A percentile compares a stretch with the other conserved stretches of the same genome.
Conservation (phyloP, 257 asterid species). For the Gentiana dahurica region DNA sequence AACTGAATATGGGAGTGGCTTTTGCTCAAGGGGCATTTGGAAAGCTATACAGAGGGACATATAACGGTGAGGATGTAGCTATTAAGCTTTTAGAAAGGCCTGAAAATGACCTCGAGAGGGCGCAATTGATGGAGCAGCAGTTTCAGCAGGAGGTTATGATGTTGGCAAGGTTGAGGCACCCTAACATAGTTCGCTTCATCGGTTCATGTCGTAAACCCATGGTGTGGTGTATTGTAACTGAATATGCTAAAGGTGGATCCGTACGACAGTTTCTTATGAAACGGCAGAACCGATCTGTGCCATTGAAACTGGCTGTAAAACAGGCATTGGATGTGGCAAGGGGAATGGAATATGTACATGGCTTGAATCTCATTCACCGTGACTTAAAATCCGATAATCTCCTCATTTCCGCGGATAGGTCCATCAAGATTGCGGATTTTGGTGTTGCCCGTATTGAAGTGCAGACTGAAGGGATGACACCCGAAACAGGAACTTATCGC, state of each 20-base stretch:
- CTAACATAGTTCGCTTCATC: conserved; percentile 87
- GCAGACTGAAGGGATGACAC: conserved; percentile 99
- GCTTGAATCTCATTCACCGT: conserved; percentile 77
- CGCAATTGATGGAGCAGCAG: conserved; percentile 91
- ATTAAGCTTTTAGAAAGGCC: conserved; percentile 94
- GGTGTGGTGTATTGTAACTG: conserved; percentile 99
- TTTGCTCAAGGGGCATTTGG: conserved; percentile 99
- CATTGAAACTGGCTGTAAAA: conserved; percentile 90
- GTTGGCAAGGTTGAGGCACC: conserved; percentile 82
- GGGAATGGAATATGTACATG: conserved; percentile 97
- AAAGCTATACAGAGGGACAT: conserved; percentile 82
- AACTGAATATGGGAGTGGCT: conserved; percentile 95
- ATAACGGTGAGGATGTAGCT: conserved; percentile 90
- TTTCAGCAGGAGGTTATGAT: conserved; percentile 99
- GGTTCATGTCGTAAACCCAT: conserved; percentile 94
- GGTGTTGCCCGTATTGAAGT: conserved; percentile 99
- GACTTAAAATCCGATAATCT: conserved; percentile 96
- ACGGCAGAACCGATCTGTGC: conserved; percentile 82
- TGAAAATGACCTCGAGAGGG: conserved; percentile 71
- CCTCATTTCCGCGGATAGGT: conserved; percentile 77
- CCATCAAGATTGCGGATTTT: conserved; percentile 94
- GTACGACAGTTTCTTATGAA: conserved; percentile 79
- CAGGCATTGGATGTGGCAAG: conserved; percentile 98
- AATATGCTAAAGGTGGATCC: conserved; percentile 97
- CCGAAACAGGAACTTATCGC: conserved; percentile 98